These are phyloP conservation scores for Kuraishia floccosa DNA, from an alignment of 805 yeast species.

Conservation along the genomic window DNA sequence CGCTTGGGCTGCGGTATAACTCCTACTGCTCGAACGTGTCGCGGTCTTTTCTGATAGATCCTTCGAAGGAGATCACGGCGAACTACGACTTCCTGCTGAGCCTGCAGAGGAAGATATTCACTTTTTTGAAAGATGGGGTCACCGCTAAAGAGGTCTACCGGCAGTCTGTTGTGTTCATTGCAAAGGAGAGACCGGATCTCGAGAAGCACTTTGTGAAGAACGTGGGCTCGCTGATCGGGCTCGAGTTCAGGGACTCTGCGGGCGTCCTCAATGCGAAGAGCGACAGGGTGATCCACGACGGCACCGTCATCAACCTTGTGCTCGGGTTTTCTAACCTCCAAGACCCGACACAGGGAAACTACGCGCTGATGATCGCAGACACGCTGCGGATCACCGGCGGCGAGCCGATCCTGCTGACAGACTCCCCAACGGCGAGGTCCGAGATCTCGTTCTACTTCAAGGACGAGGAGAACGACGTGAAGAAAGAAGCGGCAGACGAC, in stretches of 20 bases:
- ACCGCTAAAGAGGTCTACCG: conserved; percentile 57
- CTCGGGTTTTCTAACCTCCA: conserved; percentile 64
- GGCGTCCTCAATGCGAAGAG: conserved; percentile 65
- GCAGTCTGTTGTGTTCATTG: conserved; percentile 49
- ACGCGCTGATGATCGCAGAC: conserved; percentile 70
- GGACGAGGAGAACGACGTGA: conserved; percentile 45
- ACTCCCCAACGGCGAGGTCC: conserved; percentile 55
- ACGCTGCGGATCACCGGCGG: conserved; percentile 60
- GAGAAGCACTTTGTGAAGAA: conserved; percentile 58
- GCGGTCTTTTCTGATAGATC: conserved; percentile 84
- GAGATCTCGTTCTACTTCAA: conserved; percentile 82
- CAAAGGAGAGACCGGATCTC: conserved; percentile 54
- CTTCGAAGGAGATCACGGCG: conserved; percentile 64
- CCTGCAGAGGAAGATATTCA: conserved; percentile 56
- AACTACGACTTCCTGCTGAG: conserved; percentile 69
- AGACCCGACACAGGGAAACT: conserved; percentile 41
- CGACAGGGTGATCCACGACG: conserved; percentile 55
- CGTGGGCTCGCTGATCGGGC: conserved; percentile 81
- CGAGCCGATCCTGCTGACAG: conserved; percentile 60
- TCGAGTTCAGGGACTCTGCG: conserved; percentile 77
- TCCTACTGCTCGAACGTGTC: conserved; percentile 83
- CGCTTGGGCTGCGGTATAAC: conserved; percentile 79
- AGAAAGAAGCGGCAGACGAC: conserved; percentile 16
- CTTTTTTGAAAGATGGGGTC: conserved; percentile 54
- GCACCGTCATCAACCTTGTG: conserved; percentile 64